Conservation (phyloP, 208 protist species). For the Herpetomonas samuelpessoai region DNA sequence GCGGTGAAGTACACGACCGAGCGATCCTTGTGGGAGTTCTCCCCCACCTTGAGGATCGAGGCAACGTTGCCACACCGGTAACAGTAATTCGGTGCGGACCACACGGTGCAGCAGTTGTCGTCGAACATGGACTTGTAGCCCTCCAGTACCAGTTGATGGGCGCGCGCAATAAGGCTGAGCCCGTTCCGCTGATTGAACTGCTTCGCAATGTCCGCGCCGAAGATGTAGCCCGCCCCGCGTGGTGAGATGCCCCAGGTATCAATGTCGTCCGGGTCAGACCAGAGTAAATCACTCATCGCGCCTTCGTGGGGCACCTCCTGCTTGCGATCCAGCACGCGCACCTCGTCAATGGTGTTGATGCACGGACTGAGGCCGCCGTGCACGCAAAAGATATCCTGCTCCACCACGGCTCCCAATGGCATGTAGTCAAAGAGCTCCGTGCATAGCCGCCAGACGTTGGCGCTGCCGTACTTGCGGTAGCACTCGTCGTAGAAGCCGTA, state of each 20-base stretch:
- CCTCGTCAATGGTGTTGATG: constrained; percentile 83
- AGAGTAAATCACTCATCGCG: constrained; percentile 86
- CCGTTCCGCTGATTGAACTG: constrained; percentile 87
- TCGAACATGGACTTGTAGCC: constrained; percentile 95
- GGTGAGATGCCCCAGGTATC: constrained; percentile 81
- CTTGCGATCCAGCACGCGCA: constrained; percentile 83
- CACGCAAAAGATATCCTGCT: constrained; percentile 92
- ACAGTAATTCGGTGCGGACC: constrained; percentile 96
- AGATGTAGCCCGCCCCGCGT: constrained; percentile 87
- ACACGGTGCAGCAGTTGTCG: constrained; percentile 92
- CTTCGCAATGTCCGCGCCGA: constrained; percentile 76
- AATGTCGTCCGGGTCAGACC: constrained; percentile 93
- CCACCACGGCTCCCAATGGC: constrained; percentile 90
- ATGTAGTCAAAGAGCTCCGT: constrained; percentile 94
- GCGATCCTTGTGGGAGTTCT: constrained; percentile 65
- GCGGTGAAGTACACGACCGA: constrained; percentile 80
- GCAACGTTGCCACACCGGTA: constrained; percentile 95
- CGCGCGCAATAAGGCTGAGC: constrained; percentile 83
- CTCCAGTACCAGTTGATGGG: constrained; percentile 92
- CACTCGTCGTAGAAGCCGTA: constrained; percentile 98
- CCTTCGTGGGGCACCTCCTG: constrained; percentile 92
- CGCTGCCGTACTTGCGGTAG: constrained; percentile 90
- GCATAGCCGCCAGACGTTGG: constrained; percentile 88
- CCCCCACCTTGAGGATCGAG: constrained; percentile 91
- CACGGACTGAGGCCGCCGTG: constrained; percentile 92